Evolutionary conservation across 148 eudicot species (phyloP).

Genomic region (Rheum nobile): DNA sequence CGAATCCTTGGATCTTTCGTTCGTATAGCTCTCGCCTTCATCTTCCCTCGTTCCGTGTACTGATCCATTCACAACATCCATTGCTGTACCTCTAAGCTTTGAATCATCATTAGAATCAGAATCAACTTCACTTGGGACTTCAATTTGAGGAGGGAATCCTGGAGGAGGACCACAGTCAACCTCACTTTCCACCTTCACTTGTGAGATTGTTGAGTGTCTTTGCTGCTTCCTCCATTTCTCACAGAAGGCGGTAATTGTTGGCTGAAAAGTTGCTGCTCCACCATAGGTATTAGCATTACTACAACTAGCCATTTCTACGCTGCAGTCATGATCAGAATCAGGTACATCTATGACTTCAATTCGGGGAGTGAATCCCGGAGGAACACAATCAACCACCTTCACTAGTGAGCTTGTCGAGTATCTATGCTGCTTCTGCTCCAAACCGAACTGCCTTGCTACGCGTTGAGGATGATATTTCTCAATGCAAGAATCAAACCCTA

Average conservation of each 20-base stretch:
- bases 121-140: neutral
- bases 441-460: slow-evolving; percentile 42
- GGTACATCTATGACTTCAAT: neutral
- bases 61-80: neutral
- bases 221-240: neutral
- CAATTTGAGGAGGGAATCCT: neutral
- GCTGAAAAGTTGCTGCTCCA: neutral
- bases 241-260: neutral
- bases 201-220: neutral
- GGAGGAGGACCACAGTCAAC: neutral
- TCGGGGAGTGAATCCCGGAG: neutral
- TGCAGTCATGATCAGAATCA: neutral
- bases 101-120: neutral
- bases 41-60: neutral
- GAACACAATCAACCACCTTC: neutral
- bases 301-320: neutral
- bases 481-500: slow-evolving; percentile 27
- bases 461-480: slow-evolving; percentile 41
- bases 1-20: neutral
- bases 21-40: neutral
- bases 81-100: neutral
- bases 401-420: too few species aligned
- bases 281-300: too few species aligned
- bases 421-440: slow-evolving; percentile 53
- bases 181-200: neutral